Conservation (phyloP, 2,329 filamentous ascomycete genomes). For the Eutypa lata region DNA sequence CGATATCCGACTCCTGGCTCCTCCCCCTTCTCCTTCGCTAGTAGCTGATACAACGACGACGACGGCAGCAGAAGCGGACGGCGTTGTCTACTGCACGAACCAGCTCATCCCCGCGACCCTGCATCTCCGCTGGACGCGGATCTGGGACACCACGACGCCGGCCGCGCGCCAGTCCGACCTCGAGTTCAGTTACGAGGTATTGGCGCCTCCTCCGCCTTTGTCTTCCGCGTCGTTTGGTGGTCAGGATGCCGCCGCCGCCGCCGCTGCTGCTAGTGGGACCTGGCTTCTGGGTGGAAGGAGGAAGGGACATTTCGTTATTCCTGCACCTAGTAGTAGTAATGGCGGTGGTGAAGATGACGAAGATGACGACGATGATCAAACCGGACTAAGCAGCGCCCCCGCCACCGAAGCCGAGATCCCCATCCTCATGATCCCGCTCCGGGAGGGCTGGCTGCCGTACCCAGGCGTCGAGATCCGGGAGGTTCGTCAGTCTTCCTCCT, state of each 20-base stretch:
- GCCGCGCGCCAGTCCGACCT: constrained; percentile 41
- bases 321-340: constrained; percentile 25
- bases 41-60: too few relatives aligned
- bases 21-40: too few relatives aligned
- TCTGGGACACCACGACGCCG: constrained; percentile 52
- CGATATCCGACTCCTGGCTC: constrained; percentile 54
- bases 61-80: constrained; percentile 7
- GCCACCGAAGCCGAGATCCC: constrained; percentile 57
- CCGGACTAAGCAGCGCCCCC: constrained; percentile 35
- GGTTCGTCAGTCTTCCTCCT: constrained; percentile 31
- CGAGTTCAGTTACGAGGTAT: constrained; percentile 81
- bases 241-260: neutral
- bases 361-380: neutral
- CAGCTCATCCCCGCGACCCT: constrained; percentile 63
- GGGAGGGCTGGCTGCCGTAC: constrained; percentile 72
- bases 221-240: neutral
- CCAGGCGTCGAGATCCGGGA: constrained; percentile 77
- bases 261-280: constrained; percentile 36
- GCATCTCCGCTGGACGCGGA: constrained; percentile 58
- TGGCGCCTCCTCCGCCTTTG: constrained; percentile 51
- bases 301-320: constrained; percentile 72
- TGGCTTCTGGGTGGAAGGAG: constrained; percentile 86
- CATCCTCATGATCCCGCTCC: constrained; percentile 75
- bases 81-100: constrained; percentile 48
- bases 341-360: neutral